These are phyloP conservation scores for Epichloe sibirici DNA, from an alignment of 2,329 filamentous ascomycete genomes.

Conservation along the genomic window DNA sequence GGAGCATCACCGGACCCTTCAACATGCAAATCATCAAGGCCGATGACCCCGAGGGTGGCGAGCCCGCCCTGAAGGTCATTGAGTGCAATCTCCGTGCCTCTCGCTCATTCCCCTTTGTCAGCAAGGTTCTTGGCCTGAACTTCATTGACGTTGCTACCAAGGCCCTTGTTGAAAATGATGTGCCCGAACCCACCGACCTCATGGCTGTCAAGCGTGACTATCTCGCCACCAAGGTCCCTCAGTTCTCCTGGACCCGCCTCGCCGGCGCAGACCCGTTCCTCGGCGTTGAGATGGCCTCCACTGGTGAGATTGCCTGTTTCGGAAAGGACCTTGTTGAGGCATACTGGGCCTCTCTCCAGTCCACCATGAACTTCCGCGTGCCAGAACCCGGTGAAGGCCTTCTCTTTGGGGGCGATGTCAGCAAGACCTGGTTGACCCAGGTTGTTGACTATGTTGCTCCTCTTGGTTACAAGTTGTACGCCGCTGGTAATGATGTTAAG, in stretches of 20 bases:
- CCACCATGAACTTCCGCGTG: slow-evolving; percentile 98
- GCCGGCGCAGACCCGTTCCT: slow-evolving; percentile 95
- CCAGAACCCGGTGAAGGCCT: slow-evolving; percentile 91
- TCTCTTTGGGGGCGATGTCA: slow-evolving; percentile 77
- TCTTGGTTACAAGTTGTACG: slow-evolving; percentile 89
- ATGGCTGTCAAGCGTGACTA: slow-evolving; percentile 88
- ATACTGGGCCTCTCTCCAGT: slow-evolving; percentile 94
- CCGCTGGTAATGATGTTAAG: slow-evolving; percentile 73
- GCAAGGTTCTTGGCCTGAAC: slow-evolving; percentile 91
- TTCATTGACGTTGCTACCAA: slow-evolving; percentile 94
- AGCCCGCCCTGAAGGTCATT: slow-evolving; percentile 81
- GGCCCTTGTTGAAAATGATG: slow-evolving; percentile 73
- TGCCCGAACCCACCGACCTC: slow-evolving; percentile 74
- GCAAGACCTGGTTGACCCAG: slow-evolving; percentile 57
- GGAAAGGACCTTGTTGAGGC: slow-evolving; percentile 91
- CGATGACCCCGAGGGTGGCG: slow-evolving; percentile 59
- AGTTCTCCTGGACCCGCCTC: slow-evolving; percentile 98
- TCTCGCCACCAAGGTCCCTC: slow-evolving; percentile 91
- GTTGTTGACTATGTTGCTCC: slow-evolving; percentile 81
- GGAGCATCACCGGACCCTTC: slow-evolving; percentile 95
- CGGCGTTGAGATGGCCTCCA: slow-evolving; percentile 93
- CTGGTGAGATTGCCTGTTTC: slow-evolving; percentile 98
- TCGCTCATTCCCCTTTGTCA: slow-evolving; percentile 95
- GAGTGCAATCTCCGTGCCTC: slow-evolving; percentile 97
- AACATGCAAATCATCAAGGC: slow-evolving; percentile 99